A percentile compares a stretch with the other conserved stretches of the same genome.
Conservation (phyloP, 257 asterid genomes). For the Salvia splendens region DNA sequence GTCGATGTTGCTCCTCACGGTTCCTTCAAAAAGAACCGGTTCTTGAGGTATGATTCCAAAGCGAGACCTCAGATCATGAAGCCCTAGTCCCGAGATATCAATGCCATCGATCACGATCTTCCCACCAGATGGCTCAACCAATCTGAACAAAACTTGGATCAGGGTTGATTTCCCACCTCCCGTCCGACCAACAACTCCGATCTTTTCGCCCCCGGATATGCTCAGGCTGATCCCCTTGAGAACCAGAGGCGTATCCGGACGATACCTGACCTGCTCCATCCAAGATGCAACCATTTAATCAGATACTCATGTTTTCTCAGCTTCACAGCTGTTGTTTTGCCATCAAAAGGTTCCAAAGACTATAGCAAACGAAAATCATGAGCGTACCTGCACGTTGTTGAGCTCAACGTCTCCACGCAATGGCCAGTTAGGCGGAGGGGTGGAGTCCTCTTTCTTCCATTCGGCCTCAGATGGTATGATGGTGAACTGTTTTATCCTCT, state of each 20-base stretch:
- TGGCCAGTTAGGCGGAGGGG: slow-evolving; percentile 86
- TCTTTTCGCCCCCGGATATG: slow-evolving; percentile 88
- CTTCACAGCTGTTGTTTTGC: not conserved
- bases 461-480: slow-evolving; percentile 82
- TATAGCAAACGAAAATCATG: not conserved
- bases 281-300: slow-evolving; percentile 12
- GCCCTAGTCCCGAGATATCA: slow-evolving; percentile 73
- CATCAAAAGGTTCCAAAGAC: not conserved
- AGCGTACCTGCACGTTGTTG: slow-evolving; percentile 56
- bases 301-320: not conserved
- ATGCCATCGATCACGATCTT: slow-evolving; percentile 71
- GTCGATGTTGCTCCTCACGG: slow-evolving; percentile 92
- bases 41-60: slow-evolving; percentile 99
- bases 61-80: slow-evolving; percentile 93
- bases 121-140: slow-evolving; percentile 95
- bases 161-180: slow-evolving; percentile 98
- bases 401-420: slow-evolving; percentile 68
- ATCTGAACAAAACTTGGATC: slow-evolving; percentile 85
- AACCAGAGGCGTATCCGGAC: slow-evolving; percentile 84
- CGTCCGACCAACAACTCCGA: slow-evolving; percentile 95
- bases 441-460: slow-evolving; percentile 62
- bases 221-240: slow-evolving; percentile 75
- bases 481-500: slow-evolving; percentile 88
- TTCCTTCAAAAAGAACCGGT: slow-evolving; percentile 96
- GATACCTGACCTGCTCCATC: slow-evolving; percentile 73